Evolutionary conservation across 2,329 filamentous ascomycete genomes (phyloP), one percentile per base, ranked within the genome.

Genomic region (Aspergillus sp.): DNA sequence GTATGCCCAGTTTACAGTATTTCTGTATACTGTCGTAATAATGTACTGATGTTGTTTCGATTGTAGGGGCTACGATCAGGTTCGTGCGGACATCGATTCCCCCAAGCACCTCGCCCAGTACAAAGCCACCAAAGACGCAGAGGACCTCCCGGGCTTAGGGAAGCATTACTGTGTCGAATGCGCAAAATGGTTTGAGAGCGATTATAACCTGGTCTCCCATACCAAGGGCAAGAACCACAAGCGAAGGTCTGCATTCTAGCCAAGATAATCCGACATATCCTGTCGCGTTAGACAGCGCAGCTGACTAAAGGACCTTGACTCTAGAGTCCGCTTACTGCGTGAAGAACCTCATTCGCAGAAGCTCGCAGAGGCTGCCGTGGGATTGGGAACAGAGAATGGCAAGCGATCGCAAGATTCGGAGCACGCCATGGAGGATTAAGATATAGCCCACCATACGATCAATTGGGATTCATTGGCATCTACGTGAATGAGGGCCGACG

Each of bases 121-220:
- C 75, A 86, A 89, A 64, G 78, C 82, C 43, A 80, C 82, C 39
- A 94, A 95, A 63, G 81, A 85, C 4, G 72, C 79, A 26, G 91
- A 97, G 64, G 93, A 97, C 60, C 77, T 96, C 33, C 93, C 93
- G 3, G 91, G 83, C 0, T 75, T 96, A 42, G 93, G 93, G 28
- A 77, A 81, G 57, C 83, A 83, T 65, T 97, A 96, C 69, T 98
- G 93, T 68, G 76, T 85, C 10, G 86, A 95, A 69, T 98, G 93
- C 68, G 85, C 93, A 52, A 97, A 94, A 73, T 97, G 88, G 85
- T 97, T 94, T 66, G 91, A 97, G 67, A 85, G 82, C 43, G 86
- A 93, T 55, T 68, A 78, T 58, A 94, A 87, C 57, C 73, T 94
- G 48, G 74, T 77, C 33, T 76, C 80, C 29, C 93, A 98, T 70